Evolutionary conservation across 495 filamentous ascomycete genomes (phyloP), one percentile per base, ranked within the genome.

Genomic region (Penicillium manginii): DNA sequence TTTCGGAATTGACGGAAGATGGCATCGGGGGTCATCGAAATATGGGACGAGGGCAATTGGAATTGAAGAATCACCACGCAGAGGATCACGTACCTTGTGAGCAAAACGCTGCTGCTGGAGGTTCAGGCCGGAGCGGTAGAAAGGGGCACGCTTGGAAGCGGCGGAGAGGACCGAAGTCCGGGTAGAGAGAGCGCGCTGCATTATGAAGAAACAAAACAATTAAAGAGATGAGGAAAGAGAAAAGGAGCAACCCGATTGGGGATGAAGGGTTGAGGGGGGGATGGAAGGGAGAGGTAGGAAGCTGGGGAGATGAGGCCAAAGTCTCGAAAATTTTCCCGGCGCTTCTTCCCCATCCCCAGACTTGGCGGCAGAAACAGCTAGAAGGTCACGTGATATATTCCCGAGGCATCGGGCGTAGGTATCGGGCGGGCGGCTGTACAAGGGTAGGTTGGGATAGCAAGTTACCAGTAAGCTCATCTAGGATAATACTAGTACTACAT

Each of bases 21-120:
- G 39, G 19, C 26, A 15, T 22, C 54, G 50, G 55, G 9, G 48
- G 55, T 55, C 14, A 19, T 51, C n/a, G 47, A 32, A 42, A 6
- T 23, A 31, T 17, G 29, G 21, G 52, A 55, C 39, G 42, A 48
- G 33, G 14, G 48, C 9, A 31, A 48, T 68, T 49, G 55, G 32
- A 2, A 57, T 32, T 15, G 10, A 55, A 7, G 14, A 22, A 47
- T 19, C 4, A 12, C 6, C 42, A 68, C 84, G 60, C 79, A 93
- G 6, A 29, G 31, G 52, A 35, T 33, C 42, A 68, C 85, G 60
- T 79, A 93, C 91, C 91, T 97, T 97, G 84, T 97, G 92, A 55
- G 91, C 90, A 73, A 92, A 97, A 64, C 92, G 83, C 75, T 93
- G 85, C 78, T 96, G 92, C 74, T 93, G 91, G 54, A 89, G 70